Conservation (phyloP, 2,329 filamentous ascomycete species). For the Achaetomium macrosporum region DNA sequence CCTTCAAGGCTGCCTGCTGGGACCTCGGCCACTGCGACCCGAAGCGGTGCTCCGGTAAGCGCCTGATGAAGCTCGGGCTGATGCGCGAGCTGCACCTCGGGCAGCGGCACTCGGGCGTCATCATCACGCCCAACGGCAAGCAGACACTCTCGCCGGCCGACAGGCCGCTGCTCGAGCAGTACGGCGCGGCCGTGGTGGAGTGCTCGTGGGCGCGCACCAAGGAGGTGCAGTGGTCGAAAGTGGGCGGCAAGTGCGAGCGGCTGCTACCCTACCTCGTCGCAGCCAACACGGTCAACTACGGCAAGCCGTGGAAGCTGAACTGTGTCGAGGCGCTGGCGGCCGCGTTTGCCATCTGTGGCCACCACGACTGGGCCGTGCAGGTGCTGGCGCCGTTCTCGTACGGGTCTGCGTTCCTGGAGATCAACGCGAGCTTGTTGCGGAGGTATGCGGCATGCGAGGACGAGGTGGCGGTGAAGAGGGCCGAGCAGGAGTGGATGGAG, state of each 20-base stretch:
- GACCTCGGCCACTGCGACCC: constrained; percentile 96
- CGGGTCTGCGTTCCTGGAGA: constrained; percentile 80
- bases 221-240: constrained; percentile 85
- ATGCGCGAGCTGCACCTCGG: constrained; percentile 92
- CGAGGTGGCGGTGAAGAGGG: constrained; percentile 75
- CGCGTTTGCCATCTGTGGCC: constrained; percentile 88
- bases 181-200: constrained; percentile 92
- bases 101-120: constrained; percentile 84
- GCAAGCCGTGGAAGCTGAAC: constrained; percentile 89
- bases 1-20: constrained; percentile 95
- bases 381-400: constrained; percentile 83
- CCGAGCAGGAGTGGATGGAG: constrained; percentile 81
- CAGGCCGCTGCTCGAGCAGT: constrained; percentile 71
- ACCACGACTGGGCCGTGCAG: constrained; percentile 81
- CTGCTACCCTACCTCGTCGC: constrained; percentile 91
- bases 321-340: constrained; percentile 93
- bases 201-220: constrained; percentile 92
- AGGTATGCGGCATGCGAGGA: constrained; percentile 78
- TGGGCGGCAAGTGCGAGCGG: constrained; percentile 89
- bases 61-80: constrained; percentile 82
- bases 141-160: constrained; percentile 79
- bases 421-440: constrained; percentile 77
- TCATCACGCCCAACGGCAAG: constrained; percentile 94
- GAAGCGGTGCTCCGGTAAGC: constrained; percentile 92
- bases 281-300: constrained; percentile 96